Evolutionary conservation across 2,329 filamentous ascomycete genomes (phyloP), one percentile per base, ranked within the genome.

Genomic region (Monosporascus sp.): DNA sequence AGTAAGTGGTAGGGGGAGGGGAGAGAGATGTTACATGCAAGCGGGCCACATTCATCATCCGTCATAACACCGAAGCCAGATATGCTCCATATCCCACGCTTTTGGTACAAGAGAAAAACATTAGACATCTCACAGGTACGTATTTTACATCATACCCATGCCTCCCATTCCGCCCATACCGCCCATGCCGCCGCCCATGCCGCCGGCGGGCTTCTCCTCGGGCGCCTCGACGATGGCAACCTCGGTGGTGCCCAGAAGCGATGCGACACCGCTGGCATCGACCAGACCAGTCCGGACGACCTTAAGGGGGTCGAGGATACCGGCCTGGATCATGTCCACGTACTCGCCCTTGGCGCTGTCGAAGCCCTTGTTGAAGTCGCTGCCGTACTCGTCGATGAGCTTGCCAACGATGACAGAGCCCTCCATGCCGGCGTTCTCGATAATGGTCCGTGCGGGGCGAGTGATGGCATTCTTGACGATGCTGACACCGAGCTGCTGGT

Each of bases 301-400:
- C 89, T 99, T 99, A 82, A 99, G 89, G 61, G 94, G 94, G 73
- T 99, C 94, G 56, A 99, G 88, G 74, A 99, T 99, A 88, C 94
- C 94, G 63, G 91, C 85, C 59, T 83, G 74, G 70, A 99, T 97
- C 94, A 99, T 97, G 80, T 99, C 93, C 63, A 97, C 91, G 77
- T 96, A 99, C 80, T 97, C 89, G 75, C 93, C 91, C 81, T 92
- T 96, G 72, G 91, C 78, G 77, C 89, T 94, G 83, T 99, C 91
- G 78, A 91, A 99, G 61, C 94, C 94, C 81, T 88, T 94, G 89
- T 97, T 95, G 85, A 99, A 99, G 76, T 99, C 92, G 61, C 72
- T 72, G 71, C 84, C 91, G 71, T 81, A 93, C 78, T 99, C 94
- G 66, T 97, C 93, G 68, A 89, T 94, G 65, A 99, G 88, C 86